A percentile compares a stretch with the other conserved stretches of the same genome.
phyloP scores from a whole-genome alignment of 1,139 yeast species.

The Hemisphaericaspora lyxosophila region DNA sequence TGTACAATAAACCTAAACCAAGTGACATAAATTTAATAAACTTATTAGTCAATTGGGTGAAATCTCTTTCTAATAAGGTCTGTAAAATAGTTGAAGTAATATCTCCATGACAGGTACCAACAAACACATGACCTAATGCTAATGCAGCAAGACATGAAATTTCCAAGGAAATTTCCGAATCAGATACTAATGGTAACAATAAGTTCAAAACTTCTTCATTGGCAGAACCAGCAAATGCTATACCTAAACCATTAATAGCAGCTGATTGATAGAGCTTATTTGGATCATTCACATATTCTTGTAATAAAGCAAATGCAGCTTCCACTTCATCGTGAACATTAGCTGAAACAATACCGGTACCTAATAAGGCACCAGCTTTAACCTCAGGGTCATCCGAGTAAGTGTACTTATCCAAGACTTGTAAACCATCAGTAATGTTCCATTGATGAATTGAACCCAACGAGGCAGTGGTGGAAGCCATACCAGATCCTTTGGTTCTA shows the following conservation, averaged over 20 bases:
- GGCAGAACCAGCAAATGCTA: conserved; percentile 93
- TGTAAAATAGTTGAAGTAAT: conserved; percentile 88
- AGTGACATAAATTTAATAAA: conserved; percentile 90
- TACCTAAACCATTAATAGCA: conserved; percentile 87
- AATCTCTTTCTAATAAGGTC: conserved; percentile 83
- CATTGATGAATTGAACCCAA: conserved; percentile 89
- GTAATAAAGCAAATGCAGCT: conserved; percentile 82
- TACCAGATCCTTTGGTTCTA: conserved; percentile 89
- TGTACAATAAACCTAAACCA: conserved; percentile 86
- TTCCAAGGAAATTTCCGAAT: conserved; percentile 71
- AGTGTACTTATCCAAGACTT: conserved; percentile 82
- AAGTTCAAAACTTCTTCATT: conserved; percentile 80
- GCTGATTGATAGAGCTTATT: conserved; percentile 64
- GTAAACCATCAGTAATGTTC: conserved; percentile 89
- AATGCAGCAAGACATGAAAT: conserved; percentile 84
- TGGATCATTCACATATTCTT: conserved; percentile 66
- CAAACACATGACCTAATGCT: conserved; percentile 91
- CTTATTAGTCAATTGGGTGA: conserved; percentile 73
- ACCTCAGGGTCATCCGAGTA: conserved; percentile 84
- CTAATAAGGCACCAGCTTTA: conserved; percentile 94
- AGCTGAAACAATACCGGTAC: conserved; percentile 91
- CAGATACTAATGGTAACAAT: conserved; percentile 85
- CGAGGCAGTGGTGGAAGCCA: conserved; percentile 92
- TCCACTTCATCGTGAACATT: conserved; percentile 97
- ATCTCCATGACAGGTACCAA: conserved; percentile 95